phyloP scores from a whole-genome alignment of 345 rosid genomes.

The rapeseed (Brassica napus) region Da-Ae NC_063447.1:8868501-8869000 shows the following conservation, averaged over 20 bases:
- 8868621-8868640: neutral
- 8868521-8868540: neutral
- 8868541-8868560: slow-evolving; percentile 1
- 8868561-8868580: neutral
- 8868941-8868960: neutral
- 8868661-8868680: neutral
- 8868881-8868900: neutral
- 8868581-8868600: neutral
- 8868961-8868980: neutral
- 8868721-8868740: neutral
- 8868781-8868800: neutral
- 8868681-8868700: neutral
- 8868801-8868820: neutral
- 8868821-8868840: neutral
- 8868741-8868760: neutral
- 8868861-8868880: neutral
- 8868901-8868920: neutral
- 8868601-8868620: neutral
- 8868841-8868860: neutral
- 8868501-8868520: neutral
- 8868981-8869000: neutral
- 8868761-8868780: neutral
- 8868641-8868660: neutral
- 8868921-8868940: neutral
- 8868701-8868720: neutral